Conservation (phyloP, 768 basidiomycete species). For the Russula compacta region DNA sequence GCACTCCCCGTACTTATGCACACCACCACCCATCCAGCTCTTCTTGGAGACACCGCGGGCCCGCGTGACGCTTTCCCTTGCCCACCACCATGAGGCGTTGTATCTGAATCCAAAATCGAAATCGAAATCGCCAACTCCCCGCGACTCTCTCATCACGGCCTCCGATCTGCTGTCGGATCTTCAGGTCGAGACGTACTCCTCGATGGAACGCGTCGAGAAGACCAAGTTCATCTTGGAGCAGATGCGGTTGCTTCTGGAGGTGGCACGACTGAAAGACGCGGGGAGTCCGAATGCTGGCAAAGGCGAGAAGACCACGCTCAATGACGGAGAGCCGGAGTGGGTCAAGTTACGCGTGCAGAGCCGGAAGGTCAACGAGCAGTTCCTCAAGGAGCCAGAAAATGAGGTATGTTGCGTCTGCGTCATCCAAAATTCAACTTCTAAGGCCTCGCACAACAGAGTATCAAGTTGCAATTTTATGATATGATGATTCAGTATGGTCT, state of each 20-base stretch:
- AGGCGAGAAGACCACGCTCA: conserved; percentile 42
- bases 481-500: conserved; percentile 94
- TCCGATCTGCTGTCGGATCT: conserved; percentile 90
- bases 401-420: conserved; percentile 46
- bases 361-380: conserved; percentile 88
- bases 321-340: conserved; percentile 85
- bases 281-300: conserved; percentile 48
- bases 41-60: conserved; percentile 96
- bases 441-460: conserved; percentile 46
- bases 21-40: conserved; percentile 43
- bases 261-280: conserved; percentile 67
- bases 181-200: conserved; percentile 98
- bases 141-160: conserved; percentile 70
- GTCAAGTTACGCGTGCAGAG: conserved; percentile 85
- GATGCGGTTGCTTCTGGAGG: conserved; percentile 79
- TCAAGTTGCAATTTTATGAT: conserved; percentile 94
- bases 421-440: neutral
- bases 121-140: conserved; percentile 26
- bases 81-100: conserved; percentile 76
- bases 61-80: conserved; percentile 80
- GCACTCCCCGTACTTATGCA: neutral
- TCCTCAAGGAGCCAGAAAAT: conserved; percentile 80
- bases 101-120: conserved; percentile 37
- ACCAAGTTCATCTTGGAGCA: conserved; percentile 97
- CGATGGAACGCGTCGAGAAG: conserved; percentile 97